Evolutionary conservation across 2,329 filamentous ascomycete species (phyloP), one percentile per base, ranked within the genome.

Genomic region (Nothomitra cinnamomea): DNA sequence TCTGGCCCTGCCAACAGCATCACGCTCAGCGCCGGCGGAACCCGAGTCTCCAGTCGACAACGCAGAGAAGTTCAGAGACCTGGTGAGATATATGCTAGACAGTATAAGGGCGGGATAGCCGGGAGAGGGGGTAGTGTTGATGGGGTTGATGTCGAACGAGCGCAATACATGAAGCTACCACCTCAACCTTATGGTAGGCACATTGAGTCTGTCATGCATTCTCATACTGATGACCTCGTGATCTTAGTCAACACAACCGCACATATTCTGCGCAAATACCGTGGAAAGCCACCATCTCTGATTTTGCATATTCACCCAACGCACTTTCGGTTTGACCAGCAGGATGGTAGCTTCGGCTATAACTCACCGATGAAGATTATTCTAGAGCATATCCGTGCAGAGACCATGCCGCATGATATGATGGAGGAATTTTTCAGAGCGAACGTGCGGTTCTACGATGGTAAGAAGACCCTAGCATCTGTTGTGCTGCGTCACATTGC

Each of bases 241-340:
- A 56, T 54, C 52, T 12, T 54, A 88, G 87, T 90, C 43, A 77
- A 83, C 64, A 84, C 81, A 28, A 79, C 82, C 56, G 69, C 76
- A 13, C 86, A 92, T 61, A 87, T 96, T 49, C 73, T 96, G n/a
- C 81, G 78, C 61, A 94, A 89, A 68, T 88, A 83, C 67, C 74
- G 72, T 41, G 79, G 76, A 62, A 75, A 75, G 51, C 79, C 82
- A 7, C 89, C 92, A 0, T 96, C 90, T 2, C 72, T 98, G 22
- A 80, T 90, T 51, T 73, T 98, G 22, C 89, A 95, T 65, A 72
- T 98, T 32, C 82, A 95, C 64, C 76, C 81, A 8, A 87, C 78
- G 3, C 83, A 95, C 67, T 96, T 95, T 64, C 80, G 85, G 55
- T 94, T 98, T 69, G 90, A 96, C 60, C 81, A 88, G 61, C 90